These are phyloP conservation scores for Fusarium setosum DNA, from an alignment of 2,329 filamentous ascomycete species.

Conservation along the genomic window DNA sequence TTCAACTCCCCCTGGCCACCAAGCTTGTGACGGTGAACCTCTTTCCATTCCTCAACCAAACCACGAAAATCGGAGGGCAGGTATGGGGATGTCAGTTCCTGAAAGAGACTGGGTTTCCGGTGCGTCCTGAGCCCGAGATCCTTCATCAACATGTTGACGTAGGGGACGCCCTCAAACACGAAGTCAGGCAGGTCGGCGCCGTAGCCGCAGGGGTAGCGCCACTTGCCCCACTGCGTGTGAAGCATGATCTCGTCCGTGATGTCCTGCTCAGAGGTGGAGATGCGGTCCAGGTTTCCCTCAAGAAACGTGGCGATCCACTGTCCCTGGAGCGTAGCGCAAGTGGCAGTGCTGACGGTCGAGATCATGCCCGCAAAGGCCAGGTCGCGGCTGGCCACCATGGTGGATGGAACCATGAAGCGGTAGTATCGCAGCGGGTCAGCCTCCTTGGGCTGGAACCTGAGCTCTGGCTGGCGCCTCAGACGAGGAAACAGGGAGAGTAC, in stretches of 20 bases:
- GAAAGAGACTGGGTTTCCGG: slow-evolving; percentile 19
- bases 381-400: background rate
- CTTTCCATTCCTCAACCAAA: slow-evolving; percentile 43
- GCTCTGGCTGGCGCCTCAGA: background rate
- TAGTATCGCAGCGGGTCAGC: background rate
- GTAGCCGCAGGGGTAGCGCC: slow-evolving; percentile 75
- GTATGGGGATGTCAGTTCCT: slow-evolving; percentile 34
- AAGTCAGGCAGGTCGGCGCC: slow-evolving; percentile 74
- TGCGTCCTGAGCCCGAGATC: slow-evolving; percentile 69
- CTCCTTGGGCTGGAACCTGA: background rate
- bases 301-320: background rate
- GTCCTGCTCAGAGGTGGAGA: slow-evolving; percentile 46
- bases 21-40: too few relatives aligned
- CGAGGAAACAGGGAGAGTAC: background rate
- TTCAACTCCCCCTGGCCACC: too few relatives aligned
- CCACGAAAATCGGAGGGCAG: slow-evolving; percentile 40
- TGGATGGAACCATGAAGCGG: background rate
- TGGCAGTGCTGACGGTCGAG: background rate
- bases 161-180: slow-evolving; percentile 79
- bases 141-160: slow-evolving; percentile 64
- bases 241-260: slow-evolving; percentile 68
- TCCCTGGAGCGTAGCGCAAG: background rate
- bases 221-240: slow-evolving; percentile 74
- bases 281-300: background rate
- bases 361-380: background rate